Evolutionary conservation across 257 asterid genomes (phyloP).

Genomic region (Solanum clarkiae): DNA sequence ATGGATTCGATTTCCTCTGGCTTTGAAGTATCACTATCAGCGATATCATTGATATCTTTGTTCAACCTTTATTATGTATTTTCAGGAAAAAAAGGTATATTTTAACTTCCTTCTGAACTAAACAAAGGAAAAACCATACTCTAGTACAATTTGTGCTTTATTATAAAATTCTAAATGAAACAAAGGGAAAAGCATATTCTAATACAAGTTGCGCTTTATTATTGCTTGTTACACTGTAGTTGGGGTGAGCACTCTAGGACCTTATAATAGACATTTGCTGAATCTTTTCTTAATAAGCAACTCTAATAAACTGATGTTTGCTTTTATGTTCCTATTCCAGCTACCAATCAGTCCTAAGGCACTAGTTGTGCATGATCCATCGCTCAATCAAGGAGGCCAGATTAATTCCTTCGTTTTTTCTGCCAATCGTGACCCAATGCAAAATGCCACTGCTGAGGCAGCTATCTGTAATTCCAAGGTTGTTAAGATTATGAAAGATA

Average conservation of each 20-base stretch:
- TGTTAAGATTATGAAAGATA: neutral
- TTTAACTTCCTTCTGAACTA: neutral
- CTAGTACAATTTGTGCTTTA: neutral
- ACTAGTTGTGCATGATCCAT: neutral
- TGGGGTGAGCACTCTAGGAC: neutral
- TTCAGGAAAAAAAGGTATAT: neutral
- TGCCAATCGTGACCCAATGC: slow-evolving; percentile 7
- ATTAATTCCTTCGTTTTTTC: neutral
- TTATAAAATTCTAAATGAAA: neutral
- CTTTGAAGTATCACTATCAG: neutral
- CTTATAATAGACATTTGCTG: neutral
- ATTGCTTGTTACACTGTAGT: neutral
- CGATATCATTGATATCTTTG: neutral
- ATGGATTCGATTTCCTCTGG: neutral
- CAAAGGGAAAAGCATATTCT: neutral
- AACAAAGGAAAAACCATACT: neutral
- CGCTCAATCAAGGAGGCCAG: neutral
- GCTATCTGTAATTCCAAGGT: slow-evolving; percentile 35
- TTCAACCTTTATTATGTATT: neutral
- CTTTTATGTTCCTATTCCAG: slow-evolving; percentile 30
- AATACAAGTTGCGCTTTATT: neutral
- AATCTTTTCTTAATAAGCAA: neutral
- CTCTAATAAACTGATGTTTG: neutral
- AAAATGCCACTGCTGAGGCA: slow-evolving; percentile 17
- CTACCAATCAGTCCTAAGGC: neutral